Evolutionary conservation across 495 filamentous ascomycete genomes (phyloP), one percentile per base, ranked within the genome.

Genomic region (Lasiosphaeria miniovina): DNA sequence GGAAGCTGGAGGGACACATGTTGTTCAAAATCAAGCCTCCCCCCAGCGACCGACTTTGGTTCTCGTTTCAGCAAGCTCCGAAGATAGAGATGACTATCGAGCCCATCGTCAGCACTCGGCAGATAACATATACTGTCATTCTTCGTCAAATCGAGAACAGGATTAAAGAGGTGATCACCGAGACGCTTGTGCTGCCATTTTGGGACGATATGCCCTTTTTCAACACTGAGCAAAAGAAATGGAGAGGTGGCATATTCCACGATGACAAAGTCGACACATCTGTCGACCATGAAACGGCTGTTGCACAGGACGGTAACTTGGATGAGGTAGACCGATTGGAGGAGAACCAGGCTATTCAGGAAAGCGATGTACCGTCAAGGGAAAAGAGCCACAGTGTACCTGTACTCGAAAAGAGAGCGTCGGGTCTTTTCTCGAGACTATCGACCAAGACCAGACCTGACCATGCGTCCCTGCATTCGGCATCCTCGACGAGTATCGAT

Each of bases 131-230:
- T 71, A 87, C 86, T 6, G 83, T 96, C 49, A 93, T 98, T 50
- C 82, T 97, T 11, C 87, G 91, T 52, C 88, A 92, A 52, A 98
- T 98, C 60, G 94, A 98, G 71, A 96, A 88, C 63, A 80, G 93
- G 32, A 96, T 98, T 68, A 86, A 93, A 57, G 92, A 96, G 71
- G 90, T 97, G 43, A 80, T 98, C 54, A 90, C 86, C 3, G 94
- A 98, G 74, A 96, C 91, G 14, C 71, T 97, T 8, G 94, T 98
- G n/a, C 77, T 88, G 50, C 95, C 95, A 0, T 90, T 95, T 67
- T 98, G 93, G 90, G 94, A 98, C 59, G 94, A 98, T 71, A 83
- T 87, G 3, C 91, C 94, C 4, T 98, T 98, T 74, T 86, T 88
- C 65, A 84, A 89, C 62, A 96, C 91, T 5, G 74, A 84, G 38